A percentile compares a stretch with the other conserved stretches of the same genome.
Conservation (phyloP, 495 filamentous ascomycete species). For the Eremomyces bilateralis region DNA sequence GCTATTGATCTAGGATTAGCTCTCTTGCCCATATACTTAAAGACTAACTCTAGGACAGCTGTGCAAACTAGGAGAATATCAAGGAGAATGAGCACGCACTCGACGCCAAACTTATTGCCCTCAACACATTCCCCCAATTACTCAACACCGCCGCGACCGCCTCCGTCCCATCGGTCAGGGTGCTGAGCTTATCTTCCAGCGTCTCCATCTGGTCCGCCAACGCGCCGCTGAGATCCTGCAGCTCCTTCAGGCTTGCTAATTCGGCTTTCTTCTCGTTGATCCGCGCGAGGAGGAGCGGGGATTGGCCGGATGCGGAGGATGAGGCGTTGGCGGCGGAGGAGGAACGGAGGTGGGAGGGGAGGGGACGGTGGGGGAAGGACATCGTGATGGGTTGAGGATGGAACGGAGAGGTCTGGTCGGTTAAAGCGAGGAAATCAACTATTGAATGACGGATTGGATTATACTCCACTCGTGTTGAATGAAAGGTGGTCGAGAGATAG, state of each 20-base stretch:
- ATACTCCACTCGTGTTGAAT: no score
- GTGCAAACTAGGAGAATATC: no score
- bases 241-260: conserved; percentile 66
- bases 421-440: no score
- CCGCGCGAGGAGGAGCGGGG: conserved; percentile 59
- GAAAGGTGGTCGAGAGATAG: no score
- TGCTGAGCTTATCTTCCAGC: conserved; percentile 68
- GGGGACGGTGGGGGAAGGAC: conserved; percentile 35
- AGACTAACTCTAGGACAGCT: neutral
- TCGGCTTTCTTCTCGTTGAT: conserved; percentile 89
- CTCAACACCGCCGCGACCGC: conserved; percentile 79
- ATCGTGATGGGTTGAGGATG: conserved; percentile 23
- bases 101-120: conserved; percentile 87
- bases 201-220: conserved; percentile 81
- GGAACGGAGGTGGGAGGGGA: conserved; percentile 40
- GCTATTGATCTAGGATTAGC: conserved; percentile 16
- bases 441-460: no score
- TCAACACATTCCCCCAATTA: conserved; percentile 91
- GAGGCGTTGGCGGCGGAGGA: conserved; percentile 28
- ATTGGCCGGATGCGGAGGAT: conserved; percentile 35
- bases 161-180: conserved; percentile 82
- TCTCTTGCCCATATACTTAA: neutral
- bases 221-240: conserved; percentile 71
- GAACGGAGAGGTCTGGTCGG: no score
- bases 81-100: conserved; percentile 40